Evolutionary conservation across 805 yeast species (phyloP).

Genomic region (Scheffersomyces ergatensis): DNA sequence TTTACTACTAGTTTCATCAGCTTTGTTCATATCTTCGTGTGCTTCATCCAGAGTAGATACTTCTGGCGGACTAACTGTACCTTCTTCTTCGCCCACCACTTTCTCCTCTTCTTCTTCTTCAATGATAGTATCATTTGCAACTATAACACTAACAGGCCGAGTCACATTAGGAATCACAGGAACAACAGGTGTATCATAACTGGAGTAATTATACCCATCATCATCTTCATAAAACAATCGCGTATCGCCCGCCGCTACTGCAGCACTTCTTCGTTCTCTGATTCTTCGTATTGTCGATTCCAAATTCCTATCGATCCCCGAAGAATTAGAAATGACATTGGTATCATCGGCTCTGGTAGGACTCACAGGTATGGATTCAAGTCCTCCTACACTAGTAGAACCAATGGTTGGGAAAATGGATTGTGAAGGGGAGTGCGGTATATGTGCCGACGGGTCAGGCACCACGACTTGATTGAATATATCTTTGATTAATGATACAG

Average conservation of each 20-base stretch:
- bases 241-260: background rate
- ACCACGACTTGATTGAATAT: constrained; percentile 4
- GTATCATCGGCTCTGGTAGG: background rate
- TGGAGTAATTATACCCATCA: constrained; percentile 9
- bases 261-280: constrained; percentile 1
- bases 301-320: background rate
- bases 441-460: constrained; percentile 3
- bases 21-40: background rate
- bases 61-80: too few relatives aligned
- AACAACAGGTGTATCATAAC: background rate
- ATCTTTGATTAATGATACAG: background rate
- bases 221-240: constrained; percentile 7
- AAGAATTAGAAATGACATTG: background rate
- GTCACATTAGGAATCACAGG: background rate
- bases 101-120: background rate
- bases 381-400: background rate
- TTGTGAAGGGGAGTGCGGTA: background rate
- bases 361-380: background rate
- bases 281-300: background rate
- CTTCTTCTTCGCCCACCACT: too few relatives aligned
- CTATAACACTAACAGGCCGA: background rate
- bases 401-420: too few relatives aligned
- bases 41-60: background rate
- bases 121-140: background rate
- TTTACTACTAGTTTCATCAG: background rate